These are phyloP conservation scores for Stagonosporopsis chrysanthemi DNA, from an alignment of 2,329 filamentous ascomycete genomes.

Conservation along the genomic window DNA sequence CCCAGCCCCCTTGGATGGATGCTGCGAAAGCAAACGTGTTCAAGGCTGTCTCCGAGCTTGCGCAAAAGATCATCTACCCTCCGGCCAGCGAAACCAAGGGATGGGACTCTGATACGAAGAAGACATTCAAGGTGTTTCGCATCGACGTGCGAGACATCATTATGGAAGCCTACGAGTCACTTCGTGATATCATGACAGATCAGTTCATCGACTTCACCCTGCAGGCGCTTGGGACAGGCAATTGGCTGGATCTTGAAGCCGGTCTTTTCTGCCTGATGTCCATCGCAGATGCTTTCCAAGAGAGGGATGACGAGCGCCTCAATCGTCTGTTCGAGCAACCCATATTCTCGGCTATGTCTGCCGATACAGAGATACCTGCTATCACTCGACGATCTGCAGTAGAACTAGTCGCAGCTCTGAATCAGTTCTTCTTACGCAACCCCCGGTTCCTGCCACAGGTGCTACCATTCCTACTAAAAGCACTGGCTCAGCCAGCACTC, in stretches of 20 bases:
- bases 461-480: slow-evolving; percentile 76
- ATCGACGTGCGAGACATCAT: slow-evolving; percentile 82
- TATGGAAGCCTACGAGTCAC: slow-evolving; percentile 71
- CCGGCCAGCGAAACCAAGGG: slow-evolving; percentile 62
- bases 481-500: slow-evolving; percentile 68
- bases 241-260: slow-evolving; percentile 61
- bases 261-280: slow-evolving; percentile 69
- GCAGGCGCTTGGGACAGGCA: slow-evolving; percentile 49
- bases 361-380: slow-evolving; percentile 61
- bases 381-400: slow-evolving; percentile 73
- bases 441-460: slow-evolving; percentile 71
- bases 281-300: slow-evolving; percentile 70
- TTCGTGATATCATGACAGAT: slow-evolving; percentile 56
- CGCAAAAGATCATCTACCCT: slow-evolving; percentile 74
- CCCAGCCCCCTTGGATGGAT: slow-evolving; percentile 62
- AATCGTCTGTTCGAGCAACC: slow-evolving; percentile 69
- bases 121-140: slow-evolving; percentile 74
- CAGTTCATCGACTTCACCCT: slow-evolving; percentile 56
- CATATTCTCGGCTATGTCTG: slow-evolving; percentile 60
- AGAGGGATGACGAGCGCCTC: slow-evolving; percentile 66
- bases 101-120: slow-evolving; percentile 75
- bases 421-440: slow-evolving; percentile 78
- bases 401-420: slow-evolving; percentile 74
- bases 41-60: slow-evolving; percentile 70
- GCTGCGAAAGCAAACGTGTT: slow-evolving; percentile 67